Conservation (phyloP, 495 filamentous ascomycete genomes). For the Hypoxylon rickii region DNA sequence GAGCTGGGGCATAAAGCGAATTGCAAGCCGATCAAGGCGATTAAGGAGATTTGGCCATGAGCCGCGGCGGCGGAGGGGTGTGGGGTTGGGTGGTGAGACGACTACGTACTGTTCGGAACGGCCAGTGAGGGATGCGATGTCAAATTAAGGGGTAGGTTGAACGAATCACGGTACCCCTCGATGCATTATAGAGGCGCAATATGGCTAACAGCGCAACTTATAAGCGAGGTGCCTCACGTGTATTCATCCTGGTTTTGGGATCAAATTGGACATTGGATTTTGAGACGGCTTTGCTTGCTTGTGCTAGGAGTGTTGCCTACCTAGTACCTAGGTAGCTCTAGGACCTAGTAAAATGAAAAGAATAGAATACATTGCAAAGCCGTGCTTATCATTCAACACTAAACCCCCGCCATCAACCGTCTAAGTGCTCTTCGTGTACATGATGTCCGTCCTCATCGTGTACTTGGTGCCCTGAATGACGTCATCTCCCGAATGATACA, state of each 20-base stretch:
- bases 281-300: too few relatives aligned
- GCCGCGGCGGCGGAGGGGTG: not conserved
- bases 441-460: slow-evolving; percentile 77
- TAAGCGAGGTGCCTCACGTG: too few relatives aligned
- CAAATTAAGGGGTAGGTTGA: not conserved
- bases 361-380: too few relatives aligned
- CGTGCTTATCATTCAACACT: too few relatives aligned
- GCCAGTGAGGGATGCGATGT: not conserved
- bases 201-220: too few relatives aligned
- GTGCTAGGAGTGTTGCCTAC: too few relatives aligned
- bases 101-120: not conserved
- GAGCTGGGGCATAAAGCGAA: slow-evolving; percentile 48
- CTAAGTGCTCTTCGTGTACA: too few relatives aligned
- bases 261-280: too few relatives aligned
- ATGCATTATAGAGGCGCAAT: too few relatives aligned
- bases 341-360: too few relatives aligned
- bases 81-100: not conserved
- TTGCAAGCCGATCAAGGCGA: slow-evolving; percentile 47
- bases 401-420: not conserved
- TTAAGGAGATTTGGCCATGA: slow-evolving; percentile 44
- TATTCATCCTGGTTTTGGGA: too few relatives aligned
- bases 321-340: too few relatives aligned
- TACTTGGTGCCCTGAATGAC: slow-evolving; percentile 72
- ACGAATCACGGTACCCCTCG: not conserved
- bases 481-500: slow-evolving; percentile 76